These are phyloP conservation scores for Dothistroma pini DNA, from an alignment of 2,329 filamentous ascomycete genomes.

Conservation along the genomic window DNA sequence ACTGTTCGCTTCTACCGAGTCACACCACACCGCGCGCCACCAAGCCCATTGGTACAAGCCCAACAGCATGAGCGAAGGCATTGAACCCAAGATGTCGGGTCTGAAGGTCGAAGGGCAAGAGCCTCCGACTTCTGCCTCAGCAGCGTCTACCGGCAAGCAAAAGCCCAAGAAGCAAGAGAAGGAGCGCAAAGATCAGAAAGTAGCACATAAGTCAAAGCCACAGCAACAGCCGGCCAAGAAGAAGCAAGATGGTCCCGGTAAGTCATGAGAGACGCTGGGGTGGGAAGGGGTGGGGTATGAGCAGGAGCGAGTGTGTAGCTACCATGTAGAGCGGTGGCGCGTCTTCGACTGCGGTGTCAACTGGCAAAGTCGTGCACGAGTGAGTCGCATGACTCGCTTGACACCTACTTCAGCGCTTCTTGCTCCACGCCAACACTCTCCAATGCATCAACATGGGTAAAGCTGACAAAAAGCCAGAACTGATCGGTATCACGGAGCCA, in stretches of 20 bases:
- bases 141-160: constrained; percentile 22
- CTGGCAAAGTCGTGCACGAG: not conserved
- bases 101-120: constrained; percentile 24
- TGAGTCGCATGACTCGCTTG: not conserved
- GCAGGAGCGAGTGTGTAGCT: not conserved
- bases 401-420: not conserved
- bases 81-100: constrained; percentile 29
- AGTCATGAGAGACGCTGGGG: not conserved
- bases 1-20: not conserved
- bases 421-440: too few relatives aligned
- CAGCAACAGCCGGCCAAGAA: constrained; percentile 32
- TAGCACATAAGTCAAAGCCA: constrained; percentile 28
- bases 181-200: constrained; percentile 35
- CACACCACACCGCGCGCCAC: not conserved
- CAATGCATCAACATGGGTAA: not conserved
- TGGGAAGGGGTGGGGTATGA: not conserved
- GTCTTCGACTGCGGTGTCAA: not conserved
- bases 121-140: constrained; percentile 5
- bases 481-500: constrained; percentile 82
- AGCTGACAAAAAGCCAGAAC: constrained; percentile 33
- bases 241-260: constrained; percentile 51
- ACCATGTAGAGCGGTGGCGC: not conserved
- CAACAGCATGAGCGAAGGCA: constrained; percentile 21
- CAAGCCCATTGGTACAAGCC: not conserved
- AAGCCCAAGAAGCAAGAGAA: constrained; percentile 36